Percentiles rank a stretch among this genome's conserved stretches.
These are phyloP conservation scores for Colletotrichum karsti DNA, from an alignment of 2,329 filamentous ascomycete genomes.

Conservation along the genomic window DNA sequence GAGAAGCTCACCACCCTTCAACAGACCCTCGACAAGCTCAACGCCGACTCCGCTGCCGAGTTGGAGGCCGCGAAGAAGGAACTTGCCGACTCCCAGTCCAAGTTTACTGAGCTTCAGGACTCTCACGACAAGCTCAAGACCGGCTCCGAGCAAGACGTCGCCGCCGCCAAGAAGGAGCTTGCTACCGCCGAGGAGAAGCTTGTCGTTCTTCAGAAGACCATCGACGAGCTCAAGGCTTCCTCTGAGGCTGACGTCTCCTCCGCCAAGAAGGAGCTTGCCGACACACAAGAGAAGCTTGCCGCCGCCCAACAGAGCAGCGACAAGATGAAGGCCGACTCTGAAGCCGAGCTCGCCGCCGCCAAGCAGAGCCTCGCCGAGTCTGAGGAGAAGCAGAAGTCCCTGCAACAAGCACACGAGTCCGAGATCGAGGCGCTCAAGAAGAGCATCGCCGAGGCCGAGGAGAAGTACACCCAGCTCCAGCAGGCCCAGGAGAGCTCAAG, in stretches of 20 bases:
- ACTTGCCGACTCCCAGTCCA: constrained; percentile 31
- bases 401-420: constrained; percentile 34
- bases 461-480: constrained; percentile 31
- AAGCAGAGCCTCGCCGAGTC: constrained; percentile 31
- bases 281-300: constrained; percentile 26
- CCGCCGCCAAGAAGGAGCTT: constrained; percentile 38
- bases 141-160: constrained; percentile 41
- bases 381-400: constrained; percentile 32
- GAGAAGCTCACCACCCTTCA: constrained; percentile 39
- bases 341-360: constrained; percentile 33
- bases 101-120: constrained; percentile 39
- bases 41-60: constrained; percentile 42
- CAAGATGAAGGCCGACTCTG: constrained; percentile 36
- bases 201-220: constrained; percentile 20
- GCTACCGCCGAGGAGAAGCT: constrained; percentile 38
- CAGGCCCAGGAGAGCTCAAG: constrained; percentile 18
- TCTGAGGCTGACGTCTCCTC: constrained; percentile 36
- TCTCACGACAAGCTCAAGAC: constrained; percentile 38
- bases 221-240: constrained; percentile 36
- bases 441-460: constrained; percentile 33
- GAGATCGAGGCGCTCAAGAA: constrained; percentile 31
- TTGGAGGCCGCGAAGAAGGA: constrained; percentile 37
- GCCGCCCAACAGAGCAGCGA: constrained; percentile 36
- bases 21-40: constrained; percentile 36
- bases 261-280: constrained; percentile 39